Conservation (phyloP, 2,329 filamentous ascomycete species). For the Metarhizium guizhouense region DNA sequence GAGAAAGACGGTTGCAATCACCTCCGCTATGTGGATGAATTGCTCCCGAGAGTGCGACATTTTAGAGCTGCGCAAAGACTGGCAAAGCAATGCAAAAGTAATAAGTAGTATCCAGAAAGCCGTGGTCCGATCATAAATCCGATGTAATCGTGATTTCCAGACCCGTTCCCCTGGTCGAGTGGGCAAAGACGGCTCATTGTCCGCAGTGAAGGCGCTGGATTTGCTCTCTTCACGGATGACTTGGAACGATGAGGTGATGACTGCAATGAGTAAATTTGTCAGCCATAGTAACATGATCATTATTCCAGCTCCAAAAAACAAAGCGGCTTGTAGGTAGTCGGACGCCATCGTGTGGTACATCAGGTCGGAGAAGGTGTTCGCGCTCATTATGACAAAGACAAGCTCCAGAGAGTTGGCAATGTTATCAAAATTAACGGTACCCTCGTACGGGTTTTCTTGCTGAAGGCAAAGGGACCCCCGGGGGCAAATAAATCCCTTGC, state of each 20-base stretch:
- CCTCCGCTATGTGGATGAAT: conserved; percentile 66
- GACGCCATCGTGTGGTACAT: conserved; percentile 91
- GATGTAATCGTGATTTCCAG: conserved; percentile 49
- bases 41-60: conserved; percentile 55
- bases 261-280: conserved; percentile 86
- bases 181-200: conserved; percentile 42
- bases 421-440: conserved; percentile 90
- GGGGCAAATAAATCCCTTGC: conserved; percentile 87
- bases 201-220: conserved; percentile 81
- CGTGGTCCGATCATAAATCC: conserved; percentile 62
- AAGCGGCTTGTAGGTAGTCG: conserved; percentile 76
- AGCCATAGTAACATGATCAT: conserved; percentile 95
- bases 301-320: conserved; percentile 68
- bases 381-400: conserved; percentile 97
- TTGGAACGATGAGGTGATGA: conserved; percentile 97
- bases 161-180: conserved; percentile 28
- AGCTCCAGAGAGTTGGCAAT: conserved; percentile 86
- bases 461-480: conserved; percentile 75
- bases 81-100: conserved; percentile 66
- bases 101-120: conserved; percentile 78
- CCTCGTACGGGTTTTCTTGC: conserved; percentile 67
- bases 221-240: conserved; percentile 96
- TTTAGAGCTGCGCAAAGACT: conserved; percentile 64
- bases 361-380: conserved; percentile 90
- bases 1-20: conserved; percentile 67